Evolutionary conservation across 2,329 filamentous ascomycete species (phyloP).

Genomic region (Aspergillus sp.): DNA sequence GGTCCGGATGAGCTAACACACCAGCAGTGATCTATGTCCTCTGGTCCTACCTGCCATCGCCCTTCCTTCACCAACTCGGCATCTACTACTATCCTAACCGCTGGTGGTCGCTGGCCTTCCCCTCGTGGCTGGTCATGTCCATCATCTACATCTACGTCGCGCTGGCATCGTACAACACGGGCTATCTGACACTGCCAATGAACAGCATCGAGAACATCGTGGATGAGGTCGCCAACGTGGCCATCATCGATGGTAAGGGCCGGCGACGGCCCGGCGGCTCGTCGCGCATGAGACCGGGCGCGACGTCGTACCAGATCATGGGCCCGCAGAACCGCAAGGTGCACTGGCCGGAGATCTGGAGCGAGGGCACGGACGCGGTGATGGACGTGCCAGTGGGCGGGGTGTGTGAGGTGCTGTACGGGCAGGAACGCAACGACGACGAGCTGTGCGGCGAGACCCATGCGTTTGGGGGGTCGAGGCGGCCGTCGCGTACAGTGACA

Average conservation of each 20-base stretch:
- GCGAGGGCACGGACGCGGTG: constrained; percentile 89
- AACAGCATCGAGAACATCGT: constrained; percentile 82
- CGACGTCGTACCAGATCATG: constrained; percentile 41
- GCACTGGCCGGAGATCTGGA: constrained; percentile 84
- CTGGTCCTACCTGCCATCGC: constrained; percentile 89
- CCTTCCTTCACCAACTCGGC: constrained; percentile 86
- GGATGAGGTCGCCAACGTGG: constrained; percentile 83
- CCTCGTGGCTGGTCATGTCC: constrained; percentile 82
- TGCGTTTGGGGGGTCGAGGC: neutral
- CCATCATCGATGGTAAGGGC: constrained; percentile 73
- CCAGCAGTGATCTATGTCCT: constrained; percentile 58
- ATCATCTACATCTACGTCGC: constrained; percentile 93
- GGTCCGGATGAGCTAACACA: constrained; percentile 4
- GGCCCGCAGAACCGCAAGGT: constrained; percentile 43
- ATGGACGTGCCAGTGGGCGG: constrained; percentile 95
- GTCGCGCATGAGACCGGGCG: constrained; percentile 41
- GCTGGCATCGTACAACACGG: constrained; percentile 84
- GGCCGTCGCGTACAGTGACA: neutral
- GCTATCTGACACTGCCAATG: constrained; percentile 79
- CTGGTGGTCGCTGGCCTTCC: constrained; percentile 95
- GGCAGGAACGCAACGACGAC: constrained; percentile 50
- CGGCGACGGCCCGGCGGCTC: constrained; percentile 47
- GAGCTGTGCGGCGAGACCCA: constrained; percentile 16
- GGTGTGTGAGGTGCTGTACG: constrained; percentile 92
- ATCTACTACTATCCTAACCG: constrained; percentile 96